Percentiles rank a stretch among this genome's conserved stretches.
phyloP scores from a whole-genome alignment of 2,329 filamentous ascomycete species.

The Pezicula carpinea region DNA sequence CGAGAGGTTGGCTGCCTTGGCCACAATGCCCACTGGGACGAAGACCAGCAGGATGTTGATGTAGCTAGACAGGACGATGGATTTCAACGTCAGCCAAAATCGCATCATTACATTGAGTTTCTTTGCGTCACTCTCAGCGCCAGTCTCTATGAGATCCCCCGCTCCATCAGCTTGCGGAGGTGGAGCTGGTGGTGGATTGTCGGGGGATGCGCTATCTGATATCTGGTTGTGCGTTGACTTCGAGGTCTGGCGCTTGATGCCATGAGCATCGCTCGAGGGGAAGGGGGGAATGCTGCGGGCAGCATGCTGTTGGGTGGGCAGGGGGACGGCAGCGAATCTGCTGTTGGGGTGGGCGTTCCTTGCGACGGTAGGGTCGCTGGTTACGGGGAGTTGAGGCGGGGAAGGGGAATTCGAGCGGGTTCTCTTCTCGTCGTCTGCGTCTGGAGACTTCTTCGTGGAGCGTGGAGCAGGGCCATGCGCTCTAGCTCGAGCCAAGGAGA shows the following conservation, averaged over 20 bases:
- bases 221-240: conserved; percentile 25
- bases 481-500: conserved; percentile 49
- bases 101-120: conserved; percentile 22
- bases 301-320: neutral
- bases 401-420: neutral
- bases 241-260: conserved; percentile 20
- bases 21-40: conserved; percentile 71
- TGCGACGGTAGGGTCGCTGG: conserved; percentile 21
- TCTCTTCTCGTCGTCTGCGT: neutral
- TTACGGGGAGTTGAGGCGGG: conserved; percentile 33
- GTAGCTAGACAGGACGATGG: conserved; percentile 67
- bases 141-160: conserved; percentile 49
- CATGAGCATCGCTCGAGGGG: conserved; percentile 21
- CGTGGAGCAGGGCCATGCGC: conserved; percentile 46
- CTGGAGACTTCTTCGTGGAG: conserved; percentile 30
- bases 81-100: conserved; percentile 39
- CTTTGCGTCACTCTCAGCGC: conserved; percentile 20
- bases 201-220: conserved; percentile 31
- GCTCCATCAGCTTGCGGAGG: conserved; percentile 46
- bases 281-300: conserved; percentile 18
- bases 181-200: conserved; percentile 36
- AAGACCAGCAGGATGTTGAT: conserved; percentile 74
- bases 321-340: no score
- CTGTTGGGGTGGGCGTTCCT: conserved; percentile 15
- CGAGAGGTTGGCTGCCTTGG: conserved; percentile 48